Percentiles rank a stretch among this genome's conserved stretches.
Evolutionary conservation across 345 rosid species (phyloP).

Genomic region (Rubroshorea leprosula): DNA sequence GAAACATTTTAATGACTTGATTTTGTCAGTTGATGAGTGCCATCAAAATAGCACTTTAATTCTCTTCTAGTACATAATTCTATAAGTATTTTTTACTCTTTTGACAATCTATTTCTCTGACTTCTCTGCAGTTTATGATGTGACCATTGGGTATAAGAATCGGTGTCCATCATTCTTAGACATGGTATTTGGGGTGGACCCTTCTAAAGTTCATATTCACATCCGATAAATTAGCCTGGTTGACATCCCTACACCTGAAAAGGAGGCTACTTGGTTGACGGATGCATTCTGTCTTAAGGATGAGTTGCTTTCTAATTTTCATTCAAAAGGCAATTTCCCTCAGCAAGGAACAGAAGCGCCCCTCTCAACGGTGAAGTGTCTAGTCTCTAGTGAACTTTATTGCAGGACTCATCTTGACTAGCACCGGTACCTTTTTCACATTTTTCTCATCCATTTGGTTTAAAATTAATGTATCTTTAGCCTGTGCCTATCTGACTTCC

Average conservation of each 20-base stretch:
- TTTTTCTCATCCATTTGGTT: constrained; percentile 65
- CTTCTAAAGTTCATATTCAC: constrained; percentile 76
- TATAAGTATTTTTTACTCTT: neutral
- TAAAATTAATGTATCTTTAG: constrained; percentile 54
- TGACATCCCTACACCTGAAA: constrained; percentile 51
- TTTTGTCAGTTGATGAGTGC: too few relatives aligned
- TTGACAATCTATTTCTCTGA: constrained; percentile 5
- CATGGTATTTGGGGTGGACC: constrained; percentile 62
- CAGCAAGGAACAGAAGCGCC: constrained; percentile 53
- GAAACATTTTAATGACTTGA: too few relatives aligned
- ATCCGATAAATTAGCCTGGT: constrained; percentile 35
- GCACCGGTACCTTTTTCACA: constrained; percentile 34
- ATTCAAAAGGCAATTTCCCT: constrained; percentile 57
- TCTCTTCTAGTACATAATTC: neutral
- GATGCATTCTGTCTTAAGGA: constrained; percentile 56
- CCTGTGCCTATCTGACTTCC: constrained; percentile 55
- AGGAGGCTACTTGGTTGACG: constrained; percentile 56
- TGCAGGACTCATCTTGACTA: constrained; percentile 45
- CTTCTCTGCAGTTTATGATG: constrained; percentile 66
- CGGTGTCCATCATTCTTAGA: constrained; percentile 70
- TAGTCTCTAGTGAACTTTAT: constrained; percentile 44
- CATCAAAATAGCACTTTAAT: neutral
- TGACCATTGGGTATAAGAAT: constrained; percentile 74
- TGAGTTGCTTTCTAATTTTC: constrained; percentile 51
- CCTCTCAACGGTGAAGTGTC: constrained; percentile 50